Evolutionary conservation across 2,329 filamentous ascomycete species (phyloP), one percentile per base, ranked within the genome.

Genomic region (Fusarium nurragi): DNA sequence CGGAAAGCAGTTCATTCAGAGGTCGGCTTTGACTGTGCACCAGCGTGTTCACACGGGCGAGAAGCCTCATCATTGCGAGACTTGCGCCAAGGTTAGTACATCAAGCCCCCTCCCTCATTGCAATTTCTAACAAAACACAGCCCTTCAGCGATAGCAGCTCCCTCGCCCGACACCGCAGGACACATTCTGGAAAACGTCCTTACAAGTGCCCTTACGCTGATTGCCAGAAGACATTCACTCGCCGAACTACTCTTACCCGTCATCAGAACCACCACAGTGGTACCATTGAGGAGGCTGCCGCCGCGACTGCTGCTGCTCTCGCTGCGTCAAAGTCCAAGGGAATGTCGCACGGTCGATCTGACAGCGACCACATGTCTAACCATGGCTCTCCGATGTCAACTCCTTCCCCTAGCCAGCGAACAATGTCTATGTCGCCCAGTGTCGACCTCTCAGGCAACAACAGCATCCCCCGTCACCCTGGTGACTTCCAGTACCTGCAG

Each of bases 121-220:
- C 22, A 13, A 22, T 23, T 37, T 37, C 69, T 71, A 49, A 72
- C 50, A 38, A 13, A 36, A 48, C 13, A n/a, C 28, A 97, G 94
- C 93, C 93, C 12, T 99, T 99, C 74, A 97, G 94, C 74, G 95
- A 99, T 76, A 97, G 93, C 43, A 97, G 93, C 73, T 98, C 94
- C 18, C 83, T 99, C 21, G 95, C 95, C 14, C 87, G 95, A 53
- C 95, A 99, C 79, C 89, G 95, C 59, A 88, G 95, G 66, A 98
- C 97, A 60, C 95, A 99, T 76, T 96, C 93, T 5, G 95, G 95
- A 58, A 97, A 95, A 79, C 86, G 95, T 46, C 95, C 95, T 2
- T 99, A 98, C 83, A 97, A 97, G 78, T 99, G 95, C 79, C 94
- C 94, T 1, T 98, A 95, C 72, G 94, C 93, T 59, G 94, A 97